Conservation (phyloP, 306 rosid genomes). For the Trifolium fragiferum region DNA sequence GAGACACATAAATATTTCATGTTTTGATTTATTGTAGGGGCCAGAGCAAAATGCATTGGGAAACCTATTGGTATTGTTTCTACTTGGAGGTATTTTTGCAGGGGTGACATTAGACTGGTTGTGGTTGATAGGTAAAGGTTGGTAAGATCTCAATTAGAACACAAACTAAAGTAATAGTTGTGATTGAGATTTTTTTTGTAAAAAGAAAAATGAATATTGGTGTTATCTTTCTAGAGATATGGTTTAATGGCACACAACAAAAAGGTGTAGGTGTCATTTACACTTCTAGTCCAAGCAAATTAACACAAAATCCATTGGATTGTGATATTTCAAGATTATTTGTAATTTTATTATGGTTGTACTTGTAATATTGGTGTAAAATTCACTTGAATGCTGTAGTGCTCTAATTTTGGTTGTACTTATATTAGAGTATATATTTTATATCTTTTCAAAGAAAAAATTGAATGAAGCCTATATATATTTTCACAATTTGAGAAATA, state of each 20-base stretch:
- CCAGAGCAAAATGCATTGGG: constrained; percentile 98
- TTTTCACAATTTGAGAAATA: too few relatives aligned
- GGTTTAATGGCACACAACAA: background rate
- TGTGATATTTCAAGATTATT: too few relatives aligned
- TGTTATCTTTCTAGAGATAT: background rate
- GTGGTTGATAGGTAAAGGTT: constrained; percentile 91
- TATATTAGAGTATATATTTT: too few relatives aligned
- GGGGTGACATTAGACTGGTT: constrained; percentile 90
- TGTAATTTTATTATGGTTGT: too few relatives aligned
- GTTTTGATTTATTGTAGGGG: constrained; percentile 59
- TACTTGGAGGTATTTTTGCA: constrained; percentile 79
- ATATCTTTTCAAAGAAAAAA: too few relatives aligned
- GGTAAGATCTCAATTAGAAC: constrained; percentile 50
- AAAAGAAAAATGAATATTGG: background rate
- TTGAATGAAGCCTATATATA: too few relatives aligned
- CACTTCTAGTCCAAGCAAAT: too few relatives aligned
- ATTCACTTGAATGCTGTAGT: too few relatives aligned
- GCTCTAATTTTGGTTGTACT: too few relatives aligned
- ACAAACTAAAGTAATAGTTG: background rate
- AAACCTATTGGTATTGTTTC: constrained; percentile 78
- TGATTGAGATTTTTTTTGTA: background rate
- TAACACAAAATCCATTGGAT: too few relatives aligned
- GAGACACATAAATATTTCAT: background rate
- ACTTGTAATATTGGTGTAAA: too few relatives aligned
- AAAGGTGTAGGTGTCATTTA: background rate